Conservation (phyloP, 2,329 filamentous ascomycete species). For the Clarireedia paspali region DNA sequence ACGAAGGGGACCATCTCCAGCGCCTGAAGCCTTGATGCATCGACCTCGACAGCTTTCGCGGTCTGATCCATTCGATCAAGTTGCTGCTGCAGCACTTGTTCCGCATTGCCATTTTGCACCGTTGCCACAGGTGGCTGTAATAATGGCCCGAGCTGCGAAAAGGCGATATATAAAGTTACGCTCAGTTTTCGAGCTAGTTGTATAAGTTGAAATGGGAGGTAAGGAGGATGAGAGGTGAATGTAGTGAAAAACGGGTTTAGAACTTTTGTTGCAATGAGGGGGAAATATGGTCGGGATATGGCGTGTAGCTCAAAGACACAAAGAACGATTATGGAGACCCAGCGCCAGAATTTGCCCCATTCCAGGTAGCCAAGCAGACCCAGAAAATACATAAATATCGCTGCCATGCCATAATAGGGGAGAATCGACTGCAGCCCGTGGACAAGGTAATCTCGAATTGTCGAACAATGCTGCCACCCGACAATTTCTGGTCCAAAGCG, state of each 20-base stretch:
- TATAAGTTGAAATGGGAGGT: conserved; percentile 80
- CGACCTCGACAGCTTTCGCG: conserved; percentile 54
- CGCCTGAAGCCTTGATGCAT: conserved; percentile 62
- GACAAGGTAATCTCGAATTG: conserved; percentile 64
- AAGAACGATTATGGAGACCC: conserved; percentile 47
- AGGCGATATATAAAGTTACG: conserved; percentile 74
- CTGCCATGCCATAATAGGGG: conserved; percentile 54
- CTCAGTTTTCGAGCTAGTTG: conserved; percentile 66
- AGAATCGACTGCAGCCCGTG: conserved; percentile 54
- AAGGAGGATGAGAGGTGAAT: conserved; percentile 45
- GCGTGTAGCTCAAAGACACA: conserved; percentile 50
- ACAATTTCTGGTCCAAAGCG: conserved; percentile 71
- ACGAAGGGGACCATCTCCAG: conserved; percentile 77
- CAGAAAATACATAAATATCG: conserved; percentile 51
- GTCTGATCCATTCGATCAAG: conserved; percentile 59
- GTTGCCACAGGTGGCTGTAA: conserved; percentile 33
- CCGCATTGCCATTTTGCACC: conserved; percentile 32
- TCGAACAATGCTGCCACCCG: conserved; percentile 57
- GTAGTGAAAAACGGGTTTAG: conserved; percentile 38
- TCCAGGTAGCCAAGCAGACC: conserved; percentile 60
- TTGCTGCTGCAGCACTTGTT: conserved; percentile 50
- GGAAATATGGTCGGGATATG: conserved; percentile 47
- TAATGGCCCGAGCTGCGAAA: conserved; percentile 71
- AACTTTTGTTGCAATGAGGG: conserved; percentile 35
- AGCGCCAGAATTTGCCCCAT: conserved; percentile 59